phyloP scores from a whole-genome alignment of 2,329 filamentous ascomycete genomes.

The Fusarium pseudocircinatum region DNA sequence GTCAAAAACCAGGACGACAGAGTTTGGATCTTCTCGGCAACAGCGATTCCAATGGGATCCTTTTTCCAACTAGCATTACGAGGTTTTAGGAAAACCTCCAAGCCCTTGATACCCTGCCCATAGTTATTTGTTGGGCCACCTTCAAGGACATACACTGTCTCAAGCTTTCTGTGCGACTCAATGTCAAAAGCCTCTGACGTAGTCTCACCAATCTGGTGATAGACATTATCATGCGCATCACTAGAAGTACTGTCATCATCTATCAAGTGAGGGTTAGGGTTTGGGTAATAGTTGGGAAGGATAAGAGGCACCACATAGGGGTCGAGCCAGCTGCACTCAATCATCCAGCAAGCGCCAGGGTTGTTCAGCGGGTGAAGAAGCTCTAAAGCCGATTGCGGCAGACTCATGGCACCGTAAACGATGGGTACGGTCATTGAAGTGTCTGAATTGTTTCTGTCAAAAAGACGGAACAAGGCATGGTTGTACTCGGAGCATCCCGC shows the following conservation, averaged over 20 bases:
- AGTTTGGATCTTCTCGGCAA: neutral
- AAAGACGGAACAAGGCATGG: constrained; percentile 30
- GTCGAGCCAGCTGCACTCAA: constrained; percentile 5
- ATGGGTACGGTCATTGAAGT: neutral
- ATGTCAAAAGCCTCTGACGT: constrained; percentile 9
- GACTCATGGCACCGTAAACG: constrained; percentile 30
- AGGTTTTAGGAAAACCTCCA: neutral
- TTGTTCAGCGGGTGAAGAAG: constrained; percentile 30
- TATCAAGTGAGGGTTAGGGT: constrained; percentile 13
- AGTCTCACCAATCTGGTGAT: neutral
- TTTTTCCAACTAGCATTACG: neutral
- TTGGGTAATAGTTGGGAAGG: constrained; percentile 33
- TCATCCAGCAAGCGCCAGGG: constrained; percentile 21
- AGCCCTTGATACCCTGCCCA: neutral
- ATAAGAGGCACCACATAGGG: constrained; percentile 5
- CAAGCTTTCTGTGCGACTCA: neutral
- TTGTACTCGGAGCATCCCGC: neutral
- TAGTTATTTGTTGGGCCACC: neutral
- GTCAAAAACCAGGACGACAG: neutral
- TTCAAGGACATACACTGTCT: constrained; percentile 1
- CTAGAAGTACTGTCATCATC: neutral
- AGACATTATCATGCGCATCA: neutral
- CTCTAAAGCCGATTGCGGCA: constrained; percentile 25
- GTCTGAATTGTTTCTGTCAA: constrained; percentile 9
- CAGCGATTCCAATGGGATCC: neutral